Base-by-base conservation (phyloP, 2,329 filamentous ascomycete species). In the Xylaria sp. region DNA sequence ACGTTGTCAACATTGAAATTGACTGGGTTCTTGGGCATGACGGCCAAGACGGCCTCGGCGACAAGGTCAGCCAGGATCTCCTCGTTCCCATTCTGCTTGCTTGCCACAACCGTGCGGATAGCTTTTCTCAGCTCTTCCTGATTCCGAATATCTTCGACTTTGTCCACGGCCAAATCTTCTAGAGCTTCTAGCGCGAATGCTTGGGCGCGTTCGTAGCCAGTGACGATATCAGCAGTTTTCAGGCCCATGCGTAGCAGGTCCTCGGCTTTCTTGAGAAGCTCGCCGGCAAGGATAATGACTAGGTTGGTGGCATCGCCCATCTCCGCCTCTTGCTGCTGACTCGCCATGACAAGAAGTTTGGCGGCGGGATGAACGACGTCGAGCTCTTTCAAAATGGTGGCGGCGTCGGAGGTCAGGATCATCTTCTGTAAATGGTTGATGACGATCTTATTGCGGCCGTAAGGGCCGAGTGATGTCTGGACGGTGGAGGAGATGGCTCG, bases 341-440 rank as follows among this genome's bases (percentile, higher is more conserved):
- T 95, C 68, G 96, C 95, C 96, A 99, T 99, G 75, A 99, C 96
- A 61, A 99, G 85, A 71, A 99, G 86, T 84, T 99, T 99, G 58
- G 96, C 96, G 65, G 96, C 96, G 69, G 96, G 96, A 84, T 99
- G 96, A 63, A 99, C 94, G 70, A 99, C 96, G 77, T 99, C 96
- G 80, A 99, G 89, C 84, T 99, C 96, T 77, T 94, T 91, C 74
- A 99, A 87, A 79, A 99, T 99, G 49, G 96, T 98, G 72, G 96
- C 96, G 72, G 96, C 96, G 79, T 99, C 96, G 68, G 94, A 98
- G 74, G 96, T 99, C 72, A 99, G 86, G 75, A 97, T 97, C 96
- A 99, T 97, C 87, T 99, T 99, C 82, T 97, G 93, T 70, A 99
- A 87, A 84, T 99, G 96, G 86, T 99, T 99, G 86, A 99, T 98